These are phyloP conservation scores for Candida multigemmis DNA, from an alignment of 805 yeast species.

Conservation along the genomic window DNA sequence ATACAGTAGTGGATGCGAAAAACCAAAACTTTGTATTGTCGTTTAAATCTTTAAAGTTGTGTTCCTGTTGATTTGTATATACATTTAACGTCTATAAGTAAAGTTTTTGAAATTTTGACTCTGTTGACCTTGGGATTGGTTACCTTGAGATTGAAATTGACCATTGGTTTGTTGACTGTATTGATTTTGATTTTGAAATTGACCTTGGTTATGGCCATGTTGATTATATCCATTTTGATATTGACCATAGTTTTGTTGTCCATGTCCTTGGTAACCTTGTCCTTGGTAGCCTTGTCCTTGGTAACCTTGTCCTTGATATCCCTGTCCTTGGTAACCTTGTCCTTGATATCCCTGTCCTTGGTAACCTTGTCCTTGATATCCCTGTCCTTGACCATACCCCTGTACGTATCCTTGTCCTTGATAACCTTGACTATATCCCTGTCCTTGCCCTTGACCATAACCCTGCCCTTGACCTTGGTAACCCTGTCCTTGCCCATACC, in stretches of 20 bases:
- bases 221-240: conserved; percentile 3
- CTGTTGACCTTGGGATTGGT: conserved; percentile 1
- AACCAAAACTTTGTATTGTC: too few relatives aligned
- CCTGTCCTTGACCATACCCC: neutral
- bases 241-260: conserved; percentile 4
- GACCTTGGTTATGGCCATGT: conserved; percentile 6
- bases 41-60: too few relatives aligned
- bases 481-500: neutral
- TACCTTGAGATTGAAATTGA: conserved; percentile 2
- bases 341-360: conserved; percentile 9
- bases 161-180: conserved; percentile 3
- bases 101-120: too few relatives aligned
- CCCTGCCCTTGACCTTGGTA: conserved; percentile 1
- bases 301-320: conserved; percentile 6
- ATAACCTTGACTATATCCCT: conserved; percentile 1
- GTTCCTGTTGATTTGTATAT: too few relatives aligned
- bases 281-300: conserved; percentile 4
- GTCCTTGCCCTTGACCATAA: conserved; percentile 2
- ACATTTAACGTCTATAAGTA: too few relatives aligned
- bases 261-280: conserved; percentile 5
- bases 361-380: conserved; percentile 3
- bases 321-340: conserved; percentile 5
- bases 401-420: conserved; percentile 4
- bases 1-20: too few relatives aligned
- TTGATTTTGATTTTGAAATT: conserved; percentile 2